A percentile compares a stretch with the other conserved stretches of the same genome.
Evolutionary conservation across 2,329 filamentous ascomycete species (phyloP).

Genomic region (Fusarium transvaalense): DNA sequence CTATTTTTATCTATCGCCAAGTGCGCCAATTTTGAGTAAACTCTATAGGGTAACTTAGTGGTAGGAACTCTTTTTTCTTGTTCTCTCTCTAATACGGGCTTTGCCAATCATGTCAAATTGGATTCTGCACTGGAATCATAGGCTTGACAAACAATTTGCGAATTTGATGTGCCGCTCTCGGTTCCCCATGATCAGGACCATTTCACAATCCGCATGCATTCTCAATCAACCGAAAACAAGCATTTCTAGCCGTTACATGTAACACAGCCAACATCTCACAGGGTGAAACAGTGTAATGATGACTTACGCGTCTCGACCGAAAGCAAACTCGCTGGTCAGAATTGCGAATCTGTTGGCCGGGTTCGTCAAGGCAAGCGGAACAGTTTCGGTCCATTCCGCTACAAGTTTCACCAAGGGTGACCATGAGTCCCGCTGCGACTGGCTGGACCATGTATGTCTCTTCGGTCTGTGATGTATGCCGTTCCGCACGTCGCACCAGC

Average conservation of each 20-base stretch:
- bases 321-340: not conserved
- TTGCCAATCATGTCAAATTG: no score
- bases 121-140: no score
- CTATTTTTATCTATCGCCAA: no score
- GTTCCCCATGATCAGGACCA: no score
- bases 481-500: not conserved
- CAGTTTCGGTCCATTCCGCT: constrained; percentile 9
- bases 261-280: not conserved
- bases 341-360: not conserved
- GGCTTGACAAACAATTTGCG: no score
- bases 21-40: no score
- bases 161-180: no score
- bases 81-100: no score
- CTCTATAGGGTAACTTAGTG: no score
- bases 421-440: not conserved
- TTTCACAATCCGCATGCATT: no score
- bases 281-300: constrained; percentile 5
- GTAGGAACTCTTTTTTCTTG: no score
- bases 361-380: not conserved
- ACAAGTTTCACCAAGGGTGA: not conserved
- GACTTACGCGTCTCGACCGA: not conserved
- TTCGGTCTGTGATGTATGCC: no score
- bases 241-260: not conserved
- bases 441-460: not conserved
- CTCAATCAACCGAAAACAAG: not conserved